A percentile compares a stretch with the other conserved stretches of the same genome.
Conservation (phyloP, 192 early-diverging fungal species). For the Phycomyces nitens region DNA sequence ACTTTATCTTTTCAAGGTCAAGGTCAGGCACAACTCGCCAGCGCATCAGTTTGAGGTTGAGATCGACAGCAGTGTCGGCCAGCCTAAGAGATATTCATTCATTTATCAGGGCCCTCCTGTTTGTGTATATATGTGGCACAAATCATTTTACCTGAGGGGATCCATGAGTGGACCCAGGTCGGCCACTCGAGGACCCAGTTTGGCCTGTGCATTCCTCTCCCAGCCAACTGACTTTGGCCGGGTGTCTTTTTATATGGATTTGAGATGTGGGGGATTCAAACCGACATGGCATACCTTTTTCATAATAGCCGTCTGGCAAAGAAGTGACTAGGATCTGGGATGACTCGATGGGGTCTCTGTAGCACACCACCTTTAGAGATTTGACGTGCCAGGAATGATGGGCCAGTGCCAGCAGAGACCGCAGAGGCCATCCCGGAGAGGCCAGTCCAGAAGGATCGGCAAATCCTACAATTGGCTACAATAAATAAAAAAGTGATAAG, state of each 20-base stretch:
- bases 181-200: constrained; percentile 76
- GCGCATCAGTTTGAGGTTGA: constrained; percentile 96
- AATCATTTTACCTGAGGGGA: constrained; percentile 53
- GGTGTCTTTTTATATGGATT: neutral
- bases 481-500: too few species aligned
- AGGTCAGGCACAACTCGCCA: constrained; percentile 89
- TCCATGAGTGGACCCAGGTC: constrained; percentile 90
- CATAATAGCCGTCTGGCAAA: neutral
- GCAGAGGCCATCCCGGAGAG: constrained; percentile 89
- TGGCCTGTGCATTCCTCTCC: constrained; percentile 81
- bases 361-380: constrained; percentile 59
- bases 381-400: constrained; percentile 49
- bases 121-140: neutral
- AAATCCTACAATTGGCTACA: constrained; percentile 67
- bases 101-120: neutral
- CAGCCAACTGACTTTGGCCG: constrained; percentile 77
- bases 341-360: constrained; percentile 47
- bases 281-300: too few species aligned
- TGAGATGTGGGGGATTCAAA: too few species aligned
- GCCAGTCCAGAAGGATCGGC: constrained; percentile 81
- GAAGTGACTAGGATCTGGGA: neutral
- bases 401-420: constrained; percentile 77
- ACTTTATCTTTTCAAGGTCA: constrained; percentile 74
- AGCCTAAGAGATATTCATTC: constrained; percentile 46
- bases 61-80: constrained; percentile 85